phyloP scores from a whole-genome alignment of 495 filamentous ascomycete species.

The Lasiosphaeria ovina region DNA sequence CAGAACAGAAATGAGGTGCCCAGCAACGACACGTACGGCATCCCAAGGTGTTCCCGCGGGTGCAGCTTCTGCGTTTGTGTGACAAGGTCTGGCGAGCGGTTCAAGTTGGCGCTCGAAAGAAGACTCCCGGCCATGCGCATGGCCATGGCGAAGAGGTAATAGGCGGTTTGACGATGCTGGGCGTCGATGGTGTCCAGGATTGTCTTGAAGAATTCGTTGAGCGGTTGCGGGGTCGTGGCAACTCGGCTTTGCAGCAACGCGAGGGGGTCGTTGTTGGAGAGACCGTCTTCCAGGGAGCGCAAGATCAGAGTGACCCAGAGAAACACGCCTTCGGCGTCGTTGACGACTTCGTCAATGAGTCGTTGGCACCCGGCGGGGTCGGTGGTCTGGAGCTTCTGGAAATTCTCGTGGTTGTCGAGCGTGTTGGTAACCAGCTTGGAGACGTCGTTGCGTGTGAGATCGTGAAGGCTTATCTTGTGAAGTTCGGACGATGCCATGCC shows the following conservation, averaged over 20 bases:
- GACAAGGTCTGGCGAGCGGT: too few species aligned
- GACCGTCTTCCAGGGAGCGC: background rate
- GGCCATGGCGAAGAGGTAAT: background rate
- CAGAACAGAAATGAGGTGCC: background rate
- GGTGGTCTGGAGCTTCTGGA: too few species aligned
- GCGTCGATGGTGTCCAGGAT: background rate
- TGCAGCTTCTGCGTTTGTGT: too few species aligned
- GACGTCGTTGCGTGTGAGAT: background rate
- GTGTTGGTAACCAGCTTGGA: too few species aligned
- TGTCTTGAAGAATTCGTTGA: background rate
- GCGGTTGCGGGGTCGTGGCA: background rate
- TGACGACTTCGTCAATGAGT: too few species aligned
- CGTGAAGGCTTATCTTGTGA: slow-evolving; percentile 4
- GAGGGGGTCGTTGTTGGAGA: slow-evolving; percentile 2
- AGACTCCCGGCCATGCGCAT: background rate
- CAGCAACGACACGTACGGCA: background rate
- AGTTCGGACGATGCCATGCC: background rate
- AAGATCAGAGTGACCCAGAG: background rate
- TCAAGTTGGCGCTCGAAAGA: background rate
- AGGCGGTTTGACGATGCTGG: background rate
- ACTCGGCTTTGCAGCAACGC: background rate
- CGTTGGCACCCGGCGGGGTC: too few species aligned
- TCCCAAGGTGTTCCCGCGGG: too few species aligned
- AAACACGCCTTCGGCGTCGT: slow-evolving; percentile 1
- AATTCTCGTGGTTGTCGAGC: too few species aligned